A percentile compares a stretch with the other conserved stretches of the same genome.
Conservation (phyloP, 805 yeast genomes). For the Starmerella stigmatis region DNA sequence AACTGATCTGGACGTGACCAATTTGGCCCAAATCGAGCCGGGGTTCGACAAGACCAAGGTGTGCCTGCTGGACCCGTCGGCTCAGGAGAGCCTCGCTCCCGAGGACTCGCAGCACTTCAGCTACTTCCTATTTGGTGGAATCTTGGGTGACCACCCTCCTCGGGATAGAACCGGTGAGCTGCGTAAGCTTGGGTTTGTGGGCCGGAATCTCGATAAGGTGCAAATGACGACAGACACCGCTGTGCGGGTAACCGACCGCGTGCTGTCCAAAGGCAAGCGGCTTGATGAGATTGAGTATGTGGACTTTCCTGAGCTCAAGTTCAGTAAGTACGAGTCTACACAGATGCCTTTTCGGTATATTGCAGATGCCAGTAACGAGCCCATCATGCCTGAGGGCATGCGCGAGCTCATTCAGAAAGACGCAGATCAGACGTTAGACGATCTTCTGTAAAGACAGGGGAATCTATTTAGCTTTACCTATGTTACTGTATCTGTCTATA, state of each 20-base stretch:
- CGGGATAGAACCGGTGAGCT: conserved; percentile 89
- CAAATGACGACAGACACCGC: conserved; percentile 99
- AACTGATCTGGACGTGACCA: conserved; percentile 58
- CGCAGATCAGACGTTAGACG: conserved; percentile 50
- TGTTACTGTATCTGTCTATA: neutral
- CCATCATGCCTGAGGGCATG: conserved; percentile 91
- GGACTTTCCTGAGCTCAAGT: conserved; percentile 89
- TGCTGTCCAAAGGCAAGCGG: conserved; percentile 45
- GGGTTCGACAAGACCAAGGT: conserved; percentile 42
- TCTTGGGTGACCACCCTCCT: conserved; percentile 77
- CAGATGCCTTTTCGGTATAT: conserved; percentile 97
- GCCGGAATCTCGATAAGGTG: conserved; percentile 73
- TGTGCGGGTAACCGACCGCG: conserved; percentile 76
- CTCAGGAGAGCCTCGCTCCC: conserved; percentile 61
- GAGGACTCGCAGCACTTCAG: conserved; percentile 57
- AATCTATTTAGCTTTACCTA: neutral
- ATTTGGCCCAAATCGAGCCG: conserved; percentile 28
- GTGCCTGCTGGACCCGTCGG: conserved; percentile 85
- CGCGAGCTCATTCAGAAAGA: conserved; percentile 72
- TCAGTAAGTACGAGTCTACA: conserved; percentile 78
- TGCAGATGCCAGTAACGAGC: conserved; percentile 49
- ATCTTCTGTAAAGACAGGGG: conserved; percentile 17
- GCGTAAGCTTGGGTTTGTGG: conserved; percentile 74
- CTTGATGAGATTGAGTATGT: conserved; percentile 73
- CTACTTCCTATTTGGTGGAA: conserved; percentile 93